A percentile compares a stretch with the other conserved stretches of the same genome.
Conservation (phyloP, 2,329 filamentous ascomycete species). For the Neurospora crassa region DNA sequence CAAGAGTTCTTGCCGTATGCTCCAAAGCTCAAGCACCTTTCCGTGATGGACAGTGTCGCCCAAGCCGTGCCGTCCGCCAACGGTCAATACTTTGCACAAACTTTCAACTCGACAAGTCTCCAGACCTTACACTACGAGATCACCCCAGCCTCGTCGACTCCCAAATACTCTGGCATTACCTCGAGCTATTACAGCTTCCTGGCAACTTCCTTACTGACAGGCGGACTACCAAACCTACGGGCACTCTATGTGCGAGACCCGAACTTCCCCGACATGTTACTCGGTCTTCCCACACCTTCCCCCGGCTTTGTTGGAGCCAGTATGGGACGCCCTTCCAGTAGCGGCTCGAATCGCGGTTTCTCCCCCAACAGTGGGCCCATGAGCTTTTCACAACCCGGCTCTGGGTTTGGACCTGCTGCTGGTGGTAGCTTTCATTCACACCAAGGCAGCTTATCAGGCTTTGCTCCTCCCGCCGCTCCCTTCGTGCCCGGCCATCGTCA, state of each 20-base stretch:
- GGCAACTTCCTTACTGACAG: conserved; percentile 68
- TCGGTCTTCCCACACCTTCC: conserved; percentile 57
- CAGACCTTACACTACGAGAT: conserved; percentile 76
- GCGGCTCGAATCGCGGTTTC: conserved; percentile 20
- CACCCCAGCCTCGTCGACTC: conserved; percentile 45
- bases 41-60: conserved; percentile 41
- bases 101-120: conserved; percentile 60
- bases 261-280: conserved; percentile 69
- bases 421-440: conserved; percentile 8
- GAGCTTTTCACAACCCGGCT: neutral
- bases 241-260: conserved; percentile 81
- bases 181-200: conserved; percentile 76
- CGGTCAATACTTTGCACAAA: conserved; percentile 39
- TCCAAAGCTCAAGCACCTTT: conserved; percentile 46
- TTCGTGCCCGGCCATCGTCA: conserved; percentile 7
- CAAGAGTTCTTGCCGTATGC: conserved; percentile 51
- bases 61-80: conserved; percentile 39
- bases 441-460: conserved; percentile 9
- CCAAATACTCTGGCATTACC: conserved; percentile 46
- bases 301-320: conserved; percentile 30
- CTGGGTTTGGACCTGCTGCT: neutral
- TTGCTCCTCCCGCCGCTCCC: conserved; percentile 4
- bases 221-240: conserved; percentile 62
- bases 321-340: conserved; percentile 25
- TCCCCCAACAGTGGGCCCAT: conserved; percentile 8